Percentiles rank a stretch among this genome's conserved stretches.
Conservation (phyloP, 2,329 filamentous ascomycete species). For the Xylogone sp. region DNA sequence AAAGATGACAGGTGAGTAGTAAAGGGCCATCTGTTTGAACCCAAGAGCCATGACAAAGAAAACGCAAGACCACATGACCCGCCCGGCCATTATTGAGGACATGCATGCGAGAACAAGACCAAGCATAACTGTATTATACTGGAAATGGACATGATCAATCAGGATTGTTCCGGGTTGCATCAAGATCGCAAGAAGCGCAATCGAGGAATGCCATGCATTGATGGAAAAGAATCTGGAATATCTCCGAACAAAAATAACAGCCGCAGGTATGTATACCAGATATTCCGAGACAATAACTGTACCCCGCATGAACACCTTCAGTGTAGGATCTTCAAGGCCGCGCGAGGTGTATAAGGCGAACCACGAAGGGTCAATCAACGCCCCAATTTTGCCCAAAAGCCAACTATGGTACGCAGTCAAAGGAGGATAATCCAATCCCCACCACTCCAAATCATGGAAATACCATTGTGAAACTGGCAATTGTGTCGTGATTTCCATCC, state of each 20-base stretch:
- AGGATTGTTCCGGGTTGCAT: conserved; percentile 90
- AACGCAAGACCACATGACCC: conserved; percentile 82
- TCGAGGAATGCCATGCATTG: conserved; percentile 74
- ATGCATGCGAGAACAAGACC: conserved; percentile 83
- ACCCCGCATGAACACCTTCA: conserved; percentile 95
- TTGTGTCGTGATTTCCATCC: conserved; percentile 95
- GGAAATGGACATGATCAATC: conserved; percentile 93
- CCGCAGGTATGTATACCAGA: conserved; percentile 79
- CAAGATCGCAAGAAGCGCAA: conserved; percentile 84
- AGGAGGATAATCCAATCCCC: conserved; percentile 96
- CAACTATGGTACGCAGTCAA: conserved; percentile 98
- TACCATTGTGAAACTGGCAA: conserved; percentile 95
- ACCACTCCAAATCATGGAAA: conserved; percentile 94
- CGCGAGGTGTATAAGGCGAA: conserved; percentile 82
- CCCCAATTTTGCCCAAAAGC: conserved; percentile 84
- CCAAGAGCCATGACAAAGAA: conserved; percentile 93
- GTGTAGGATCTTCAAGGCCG: conserved; percentile 69
- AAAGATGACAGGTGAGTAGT: conserved; percentile 92
- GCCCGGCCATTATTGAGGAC: conserved; percentile 81
- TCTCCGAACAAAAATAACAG: conserved; percentile 79
- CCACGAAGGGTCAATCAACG: conserved; percentile 76
- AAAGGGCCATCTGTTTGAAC: conserved; percentile 99
- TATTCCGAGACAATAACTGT: conserved; percentile 91
- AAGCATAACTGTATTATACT: conserved; percentile 99
- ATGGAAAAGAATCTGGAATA: conserved; percentile 74